Conservation (phyloP, 352 stramenopile genomes). For the Globisporangium paddicum region DNA sequence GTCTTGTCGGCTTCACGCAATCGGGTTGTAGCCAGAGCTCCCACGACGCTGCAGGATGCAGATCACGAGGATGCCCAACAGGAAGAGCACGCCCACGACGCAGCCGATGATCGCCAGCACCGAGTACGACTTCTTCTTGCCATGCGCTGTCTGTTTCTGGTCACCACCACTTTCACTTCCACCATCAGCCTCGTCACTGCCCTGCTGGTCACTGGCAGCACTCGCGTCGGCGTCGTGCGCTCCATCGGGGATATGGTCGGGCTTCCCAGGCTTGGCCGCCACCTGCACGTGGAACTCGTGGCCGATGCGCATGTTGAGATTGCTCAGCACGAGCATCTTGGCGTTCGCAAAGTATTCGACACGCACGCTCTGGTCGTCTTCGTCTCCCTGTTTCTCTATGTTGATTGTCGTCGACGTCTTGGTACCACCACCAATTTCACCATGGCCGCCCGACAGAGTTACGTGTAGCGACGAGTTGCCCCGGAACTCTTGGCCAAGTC, state of each 20-base stretch:
- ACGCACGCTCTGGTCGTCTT: slow-evolving; percentile 20
- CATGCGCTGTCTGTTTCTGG: background rate
- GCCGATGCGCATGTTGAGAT: slow-evolving; percentile 37
- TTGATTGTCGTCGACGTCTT: background rate
- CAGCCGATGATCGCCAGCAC: slow-evolving; percentile 35
- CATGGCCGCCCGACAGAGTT: slow-evolving; percentile 8
- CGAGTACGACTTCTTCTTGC: slow-evolving; percentile 19
- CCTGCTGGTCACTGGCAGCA: background rate
- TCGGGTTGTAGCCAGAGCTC: slow-evolving; percentile 37
- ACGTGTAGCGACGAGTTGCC: slow-evolving; percentile 55
- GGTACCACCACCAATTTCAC: background rate
- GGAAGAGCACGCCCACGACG: slow-evolving; percentile 36
- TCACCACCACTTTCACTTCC: background rate
- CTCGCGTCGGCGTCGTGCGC: slow-evolving; percentile 1
- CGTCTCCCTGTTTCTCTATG: background rate
- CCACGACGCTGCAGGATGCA: slow-evolving; percentile 31
- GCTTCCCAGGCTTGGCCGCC: slow-evolving; percentile 16
- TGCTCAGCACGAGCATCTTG: slow-evolving; percentile 51
- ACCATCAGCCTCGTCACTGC: background rate
- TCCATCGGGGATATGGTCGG: slow-evolving; percentile 6
- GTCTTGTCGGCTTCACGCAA: slow-evolving; percentile 19
- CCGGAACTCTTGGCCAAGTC: slow-evolving; percentile 37
- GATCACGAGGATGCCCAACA: slow-evolving; percentile 33
- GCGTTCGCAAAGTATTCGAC: slow-evolving; percentile 67
- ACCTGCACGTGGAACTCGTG: slow-evolving; percentile 45